Percentiles rank a stretch among this genome's conserved stretches.
Evolutionary conservation across 2,329 filamentous ascomycete genomes (phyloP).

Genomic region (Colletotrichum sp.): DNA sequence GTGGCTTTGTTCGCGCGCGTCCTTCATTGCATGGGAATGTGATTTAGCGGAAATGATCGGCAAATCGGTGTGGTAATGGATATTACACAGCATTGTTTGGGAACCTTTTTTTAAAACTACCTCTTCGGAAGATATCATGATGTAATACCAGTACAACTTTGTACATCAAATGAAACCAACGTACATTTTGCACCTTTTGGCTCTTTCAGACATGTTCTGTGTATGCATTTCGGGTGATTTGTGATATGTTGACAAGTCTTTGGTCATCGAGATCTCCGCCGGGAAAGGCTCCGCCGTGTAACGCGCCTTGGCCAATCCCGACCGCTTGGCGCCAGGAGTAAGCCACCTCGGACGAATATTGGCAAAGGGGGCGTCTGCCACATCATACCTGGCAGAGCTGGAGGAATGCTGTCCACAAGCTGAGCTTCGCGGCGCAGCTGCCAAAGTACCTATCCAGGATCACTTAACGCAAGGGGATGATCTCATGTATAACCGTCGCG

Average conservation of each 20-base stretch:
- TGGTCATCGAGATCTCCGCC: background rate
- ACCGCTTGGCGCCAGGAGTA: background rate
- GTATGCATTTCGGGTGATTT: background rate
- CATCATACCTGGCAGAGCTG: background rate
- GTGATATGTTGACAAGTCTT: background rate
- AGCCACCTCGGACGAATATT: background rate
- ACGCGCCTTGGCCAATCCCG: background rate
- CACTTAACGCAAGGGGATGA: background rate
- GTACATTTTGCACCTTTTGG: background rate
- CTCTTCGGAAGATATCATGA: conserved; percentile 7
- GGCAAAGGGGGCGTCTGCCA: background rate
- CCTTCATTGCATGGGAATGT: background rate
- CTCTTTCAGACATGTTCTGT: background rate
- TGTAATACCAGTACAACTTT: conserved; percentile 19
- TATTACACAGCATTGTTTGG: conserved; percentile 10
- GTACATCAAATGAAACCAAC: conserved; percentile 9
- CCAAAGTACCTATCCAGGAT: background rate
- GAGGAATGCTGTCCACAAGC: background rate
- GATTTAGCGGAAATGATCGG: background rate
- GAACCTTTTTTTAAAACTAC: background rate
- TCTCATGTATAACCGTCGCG: background rate
- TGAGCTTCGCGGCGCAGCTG: background rate
- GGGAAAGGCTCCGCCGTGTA: background rate
- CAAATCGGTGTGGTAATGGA: background rate
- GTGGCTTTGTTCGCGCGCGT: background rate